Conservation (phyloP, 2,329 filamentous ascomycete genomes). For the Calonectria leucothoes region DNA sequence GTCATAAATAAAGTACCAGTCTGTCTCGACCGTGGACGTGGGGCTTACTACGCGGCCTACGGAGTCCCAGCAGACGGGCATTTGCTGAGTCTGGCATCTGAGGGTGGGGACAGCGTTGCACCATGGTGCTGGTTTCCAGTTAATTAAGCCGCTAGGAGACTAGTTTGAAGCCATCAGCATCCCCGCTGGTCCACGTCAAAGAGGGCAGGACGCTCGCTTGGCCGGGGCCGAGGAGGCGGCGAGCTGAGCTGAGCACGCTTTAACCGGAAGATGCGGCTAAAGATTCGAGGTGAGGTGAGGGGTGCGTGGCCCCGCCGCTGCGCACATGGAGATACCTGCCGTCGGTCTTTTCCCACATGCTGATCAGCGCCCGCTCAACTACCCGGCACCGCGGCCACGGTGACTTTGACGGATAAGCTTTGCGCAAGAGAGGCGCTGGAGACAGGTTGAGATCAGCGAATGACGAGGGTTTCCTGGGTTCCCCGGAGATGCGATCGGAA, state of each 20-base stretch:
- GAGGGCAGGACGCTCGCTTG: not conserved
- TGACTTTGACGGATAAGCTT: not conserved
- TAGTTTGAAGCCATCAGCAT: not conserved
- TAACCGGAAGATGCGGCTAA: slow-evolving; percentile 7
- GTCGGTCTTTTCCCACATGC: not conserved
- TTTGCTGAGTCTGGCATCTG: not conserved
- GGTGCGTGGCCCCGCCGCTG: no score
- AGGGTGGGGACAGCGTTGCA: not conserved
- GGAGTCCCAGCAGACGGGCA: not conserved
- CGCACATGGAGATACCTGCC: not conserved
- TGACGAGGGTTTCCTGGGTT: not conserved
- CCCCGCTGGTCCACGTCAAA: not conserved
- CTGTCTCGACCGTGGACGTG: not conserved
- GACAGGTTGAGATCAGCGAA: slow-evolving; percentile 9
- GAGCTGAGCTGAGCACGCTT: not conserved
- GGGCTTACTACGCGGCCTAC: slow-evolving; percentile 10
- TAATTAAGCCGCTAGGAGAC: not conserved
- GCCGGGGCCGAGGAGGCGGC: not conserved
- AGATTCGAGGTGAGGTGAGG: not conserved
- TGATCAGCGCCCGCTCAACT: not conserved
- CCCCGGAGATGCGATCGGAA: slow-evolving; percentile 19
- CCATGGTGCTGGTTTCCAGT: not conserved
- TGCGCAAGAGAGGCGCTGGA: not conserved
- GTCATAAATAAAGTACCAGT: not conserved
- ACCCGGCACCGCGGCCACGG: not conserved